Base-by-base conservation (phyloP, 306 rosid species). In the Rosa chinensis region DNA sequence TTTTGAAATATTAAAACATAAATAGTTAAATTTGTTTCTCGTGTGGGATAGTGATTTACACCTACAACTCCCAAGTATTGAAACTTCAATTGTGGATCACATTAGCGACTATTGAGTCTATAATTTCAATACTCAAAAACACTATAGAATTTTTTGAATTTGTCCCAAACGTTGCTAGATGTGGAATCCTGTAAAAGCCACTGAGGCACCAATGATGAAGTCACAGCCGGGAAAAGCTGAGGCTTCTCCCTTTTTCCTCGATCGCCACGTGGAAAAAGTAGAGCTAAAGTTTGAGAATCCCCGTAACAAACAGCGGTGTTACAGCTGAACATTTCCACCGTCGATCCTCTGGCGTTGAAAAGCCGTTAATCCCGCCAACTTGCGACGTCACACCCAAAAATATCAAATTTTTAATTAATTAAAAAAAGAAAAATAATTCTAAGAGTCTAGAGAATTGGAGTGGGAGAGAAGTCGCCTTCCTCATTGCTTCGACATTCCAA, bases 381-480 rank as follows among this genome's bases (percentile, higher is more conserved):
- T 37, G 66, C 47, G 61, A 59, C 66, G 86, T 86, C 79, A 77
- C 85, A 88, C 78, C 43, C 25, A 42, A 69, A 70, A 61, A 55
- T 47, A 45, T 40, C 37, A 58, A 67, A 42, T 56, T 44, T 58
- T 8, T 32, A 32, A 32, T 13, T 1, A 18, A 8, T 40, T 0
- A 10, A 8, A 20, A 25, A 52, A n/a, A 53, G n/a, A 58, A 28
- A 32, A 25, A 28, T 28, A 32, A 32, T 13, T 62, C 25, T 9
- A 37, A 17, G 44, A 64, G 23, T 16, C 4, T 16, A 12, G 21
- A 66, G 84, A 48, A 58, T 28, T 28, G 28, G 63, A 83, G 93
- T 93, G 91, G 98, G 98, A 84, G 98, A 78, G 85, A 85, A 86
- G 97, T 93, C 98, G 80, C 84, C 89, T 84, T 93, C 95, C 82